These are phyloP conservation scores for Aurantiochytrium sp. DNA, from an alignment of 108 stramenopile species.

Conservation along the genomic window DNA sequence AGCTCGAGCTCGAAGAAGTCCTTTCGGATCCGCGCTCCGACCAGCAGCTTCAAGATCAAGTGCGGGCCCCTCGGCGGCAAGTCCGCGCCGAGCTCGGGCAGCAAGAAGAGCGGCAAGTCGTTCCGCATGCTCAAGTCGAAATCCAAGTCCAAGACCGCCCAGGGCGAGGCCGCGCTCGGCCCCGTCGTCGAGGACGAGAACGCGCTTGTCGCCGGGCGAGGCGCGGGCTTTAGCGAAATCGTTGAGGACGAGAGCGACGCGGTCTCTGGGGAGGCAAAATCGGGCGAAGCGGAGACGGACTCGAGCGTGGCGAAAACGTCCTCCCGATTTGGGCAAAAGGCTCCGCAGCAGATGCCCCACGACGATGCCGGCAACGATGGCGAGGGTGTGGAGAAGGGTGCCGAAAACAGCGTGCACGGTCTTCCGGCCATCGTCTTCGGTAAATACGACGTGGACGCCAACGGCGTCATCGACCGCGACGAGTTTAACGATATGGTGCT, in stretches of 20 bases:
- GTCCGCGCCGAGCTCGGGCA: background rate
- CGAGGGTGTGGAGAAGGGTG: no score
- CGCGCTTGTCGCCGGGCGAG: no score
- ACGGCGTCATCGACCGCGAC: background rate
- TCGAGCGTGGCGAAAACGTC: no score
- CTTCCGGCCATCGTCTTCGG: background rate
- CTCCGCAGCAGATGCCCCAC: no score
- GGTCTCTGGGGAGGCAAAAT: no score
- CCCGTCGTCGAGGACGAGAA: no score
- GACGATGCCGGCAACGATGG: no score
- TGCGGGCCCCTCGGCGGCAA: background rate
- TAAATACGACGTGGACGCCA: constrained; percentile 3
- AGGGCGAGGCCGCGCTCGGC: no score
- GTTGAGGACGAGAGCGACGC: no score
- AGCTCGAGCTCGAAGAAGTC: background rate
- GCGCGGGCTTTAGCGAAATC: no score
- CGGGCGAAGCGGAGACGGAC: no score
- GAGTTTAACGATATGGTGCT: background rate
- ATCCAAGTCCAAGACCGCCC: background rate
- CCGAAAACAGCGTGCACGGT: background rate
- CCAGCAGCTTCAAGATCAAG: background rate
- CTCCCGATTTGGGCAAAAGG: no score
- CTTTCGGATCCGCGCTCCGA: background rate
- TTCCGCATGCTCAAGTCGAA: background rate
- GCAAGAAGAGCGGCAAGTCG: background rate